Evolutionary conservation across 2,329 filamentous ascomycete species (phyloP).

Genomic region (Trichoderma pleuroti): DNA sequence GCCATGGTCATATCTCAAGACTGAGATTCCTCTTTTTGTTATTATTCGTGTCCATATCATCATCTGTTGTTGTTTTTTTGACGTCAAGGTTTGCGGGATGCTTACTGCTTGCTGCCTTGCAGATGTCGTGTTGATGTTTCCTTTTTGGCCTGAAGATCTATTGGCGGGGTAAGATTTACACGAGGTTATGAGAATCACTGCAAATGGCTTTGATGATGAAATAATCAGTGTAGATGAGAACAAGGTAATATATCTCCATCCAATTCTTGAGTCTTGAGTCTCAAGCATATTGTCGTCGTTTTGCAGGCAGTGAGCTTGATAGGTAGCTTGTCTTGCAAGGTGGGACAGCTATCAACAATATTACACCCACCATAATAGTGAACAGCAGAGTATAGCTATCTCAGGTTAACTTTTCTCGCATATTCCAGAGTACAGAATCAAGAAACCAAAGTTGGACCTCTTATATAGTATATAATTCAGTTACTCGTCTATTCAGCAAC

Average conservation of each 20-base stretch:
- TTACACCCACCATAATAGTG: not conserved
- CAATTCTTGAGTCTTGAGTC: not conserved
- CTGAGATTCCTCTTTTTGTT: constrained; percentile 13
- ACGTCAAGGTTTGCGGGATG: not conserved
- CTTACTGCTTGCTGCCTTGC: not conserved
- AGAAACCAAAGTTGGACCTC: no score
- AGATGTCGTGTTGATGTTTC: not conserved
- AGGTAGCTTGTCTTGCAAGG: not conserved
- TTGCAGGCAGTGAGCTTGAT: not conserved
- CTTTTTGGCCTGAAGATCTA: not conserved
- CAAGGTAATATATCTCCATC: no score
- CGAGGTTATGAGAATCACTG: not conserved
- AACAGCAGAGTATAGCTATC: not conserved
- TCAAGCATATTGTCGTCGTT: not conserved
- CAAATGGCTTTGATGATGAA: not conserved
- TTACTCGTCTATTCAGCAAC: not conserved
- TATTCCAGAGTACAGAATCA: not conserved
- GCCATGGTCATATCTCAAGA: constrained; percentile 34
- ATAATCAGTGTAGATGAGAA: not conserved
- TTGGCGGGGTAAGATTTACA: not conserved
- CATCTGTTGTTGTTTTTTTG: not conserved
- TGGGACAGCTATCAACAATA: not conserved
- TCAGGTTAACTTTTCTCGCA: not conserved
- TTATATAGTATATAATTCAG: no score
- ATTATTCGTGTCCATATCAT: not conserved